Percentiles rank a stretch among this genome's conserved stretches.
These are phyloP conservation scores for Bothriochloa decipiens DNA, from an alignment of 176 grass and related monocot species.

Conservation along the genomic window DNA sequence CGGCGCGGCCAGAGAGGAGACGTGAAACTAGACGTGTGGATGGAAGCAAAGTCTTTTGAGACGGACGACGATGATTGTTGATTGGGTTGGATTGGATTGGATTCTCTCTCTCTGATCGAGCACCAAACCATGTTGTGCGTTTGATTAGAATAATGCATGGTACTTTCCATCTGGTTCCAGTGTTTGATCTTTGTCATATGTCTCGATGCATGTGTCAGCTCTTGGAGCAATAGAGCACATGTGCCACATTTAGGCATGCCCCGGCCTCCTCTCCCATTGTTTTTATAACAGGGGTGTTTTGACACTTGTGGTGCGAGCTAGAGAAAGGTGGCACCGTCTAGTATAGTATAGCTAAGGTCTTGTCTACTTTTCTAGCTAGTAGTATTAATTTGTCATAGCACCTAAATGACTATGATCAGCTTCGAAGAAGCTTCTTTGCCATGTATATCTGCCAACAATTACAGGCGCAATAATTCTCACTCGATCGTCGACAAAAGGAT, in stretches of 20 bases:
- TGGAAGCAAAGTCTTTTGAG: not conserved
- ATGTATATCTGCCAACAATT: not conserved
- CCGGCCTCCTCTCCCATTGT: not conserved
- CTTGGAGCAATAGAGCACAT: no score
- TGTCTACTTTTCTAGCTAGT: not conserved
- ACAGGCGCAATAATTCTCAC: not conserved
- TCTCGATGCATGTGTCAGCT: not conserved
- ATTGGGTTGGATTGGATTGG: slow-evolving; percentile 8
- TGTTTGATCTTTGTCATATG: not conserved
- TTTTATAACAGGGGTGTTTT: not conserved
- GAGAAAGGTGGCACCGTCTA: not conserved
- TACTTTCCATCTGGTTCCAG: not conserved
- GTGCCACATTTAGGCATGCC: slow-evolving; percentile 29
- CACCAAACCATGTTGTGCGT: slow-evolving; percentile 4
- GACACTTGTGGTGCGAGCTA: not conserved
- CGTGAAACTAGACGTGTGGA: slow-evolving; percentile 19
- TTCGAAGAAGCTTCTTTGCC: not conserved
- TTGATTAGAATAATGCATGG: slow-evolving; percentile 1
- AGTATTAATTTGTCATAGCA: not conserved
- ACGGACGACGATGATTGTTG: no score
- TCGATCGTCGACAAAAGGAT: not conserved
- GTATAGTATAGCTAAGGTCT: not conserved
- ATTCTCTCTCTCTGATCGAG: not conserved
- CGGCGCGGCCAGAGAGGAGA: not conserved
- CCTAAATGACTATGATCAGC: not conserved